Evolutionary conservation across 2,329 filamentous ascomycete species (phyloP), one percentile per base, ranked within the genome.

Genomic region (Aspergillus fumigatiaffinis): DNA sequence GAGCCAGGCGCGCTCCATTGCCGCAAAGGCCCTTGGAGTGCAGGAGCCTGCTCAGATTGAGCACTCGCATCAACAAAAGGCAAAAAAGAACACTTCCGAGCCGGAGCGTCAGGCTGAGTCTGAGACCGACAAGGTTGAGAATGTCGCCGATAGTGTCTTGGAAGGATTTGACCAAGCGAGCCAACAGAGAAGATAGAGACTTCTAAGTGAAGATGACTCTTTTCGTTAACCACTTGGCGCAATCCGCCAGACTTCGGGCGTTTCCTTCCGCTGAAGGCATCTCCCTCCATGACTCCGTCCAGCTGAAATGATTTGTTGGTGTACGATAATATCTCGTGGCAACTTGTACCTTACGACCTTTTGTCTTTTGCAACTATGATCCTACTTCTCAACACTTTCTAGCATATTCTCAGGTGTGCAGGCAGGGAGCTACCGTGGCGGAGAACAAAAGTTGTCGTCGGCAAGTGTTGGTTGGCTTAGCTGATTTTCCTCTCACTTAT

Each of bases 1-100:
- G 68, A 85, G 87, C 0, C 91, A 96, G 76, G 84, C 86, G 26
- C 88, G 84, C 71, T 80, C 81, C 10, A 82, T 90, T 74, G 74
- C 75, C 14, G 68, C 74, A 21, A 74, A 77, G 60, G 56, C 71
- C 10, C 66, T 74, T 50, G 67, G 68, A 42, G 61, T 68, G 20
- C 60, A 71, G 38, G 61, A 65, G 50, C 32, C 59, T 17, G 17
- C 63, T 6, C 56, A 65, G 47, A 57, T 52, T 2, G 55, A 51
- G 12, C 29, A 59, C 20, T 44, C 55, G 14, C 44, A 55, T 23
- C 46, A 60, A 9, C 46, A 44, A 12, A 61, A 58, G 26, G 61
- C 65, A 25, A 57, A 64, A 14, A 71, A 75, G 57, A 69, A 75
- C 65, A 68, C 72, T 60, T 35, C 65, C 32, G 67, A 68, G 35